A percentile compares a stretch with the other conserved stretches of the same genome.
Evolutionary conservation across 2,329 filamentous ascomycete genomes (phyloP).

Genomic region (Cordyceps militaris): DNA sequence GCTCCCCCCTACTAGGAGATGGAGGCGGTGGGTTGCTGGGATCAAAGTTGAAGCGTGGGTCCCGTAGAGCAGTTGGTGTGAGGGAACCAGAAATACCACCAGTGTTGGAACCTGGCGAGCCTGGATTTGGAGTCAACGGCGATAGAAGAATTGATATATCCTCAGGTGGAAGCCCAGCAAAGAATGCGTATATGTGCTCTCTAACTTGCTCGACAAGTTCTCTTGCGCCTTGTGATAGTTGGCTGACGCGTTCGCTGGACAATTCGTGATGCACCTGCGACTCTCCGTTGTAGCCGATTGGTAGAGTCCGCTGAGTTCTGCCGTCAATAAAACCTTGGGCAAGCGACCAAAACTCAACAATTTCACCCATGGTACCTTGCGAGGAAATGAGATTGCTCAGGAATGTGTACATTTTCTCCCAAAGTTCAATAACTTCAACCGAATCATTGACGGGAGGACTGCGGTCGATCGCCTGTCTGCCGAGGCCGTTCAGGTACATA

Average conservation of each 20-base stretch:
- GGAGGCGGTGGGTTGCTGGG: constrained; percentile 67
- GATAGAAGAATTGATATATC: constrained; percentile 85
- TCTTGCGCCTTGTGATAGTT: constrained; percentile 69
- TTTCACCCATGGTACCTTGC: constrained; percentile 77
- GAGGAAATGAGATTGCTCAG: constrained; percentile 67
- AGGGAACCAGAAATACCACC: constrained; percentile 28
- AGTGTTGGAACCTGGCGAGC: constrained; percentile 35
- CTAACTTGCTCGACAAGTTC: constrained; percentile 81
- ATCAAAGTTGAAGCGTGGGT: constrained; percentile 75
- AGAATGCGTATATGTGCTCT: constrained; percentile 73
- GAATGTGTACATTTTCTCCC: constrained; percentile 79
- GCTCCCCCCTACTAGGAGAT: constrained; percentile 70
- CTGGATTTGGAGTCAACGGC: constrained; percentile 64
- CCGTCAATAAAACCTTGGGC: constrained; percentile 86
- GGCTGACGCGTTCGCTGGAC: constrained; percentile 59
- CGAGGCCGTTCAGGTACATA: constrained; percentile 67
- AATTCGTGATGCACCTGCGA: constrained; percentile 77
- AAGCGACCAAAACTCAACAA: constrained; percentile 90
- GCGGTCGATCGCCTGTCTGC: constrained; percentile 57
- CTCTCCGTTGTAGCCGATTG: constrained; percentile 72
- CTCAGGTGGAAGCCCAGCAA: constrained; percentile 80
- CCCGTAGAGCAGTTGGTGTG: constrained; percentile 53
- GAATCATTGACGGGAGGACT: constrained; percentile 64
- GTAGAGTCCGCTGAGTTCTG: constrained; percentile 71
- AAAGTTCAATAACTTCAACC: constrained; percentile 76